phyloP scores from a whole-genome alignment of 1,284 basidiomycete species.

The Porogramme epimiltina region DNA sequence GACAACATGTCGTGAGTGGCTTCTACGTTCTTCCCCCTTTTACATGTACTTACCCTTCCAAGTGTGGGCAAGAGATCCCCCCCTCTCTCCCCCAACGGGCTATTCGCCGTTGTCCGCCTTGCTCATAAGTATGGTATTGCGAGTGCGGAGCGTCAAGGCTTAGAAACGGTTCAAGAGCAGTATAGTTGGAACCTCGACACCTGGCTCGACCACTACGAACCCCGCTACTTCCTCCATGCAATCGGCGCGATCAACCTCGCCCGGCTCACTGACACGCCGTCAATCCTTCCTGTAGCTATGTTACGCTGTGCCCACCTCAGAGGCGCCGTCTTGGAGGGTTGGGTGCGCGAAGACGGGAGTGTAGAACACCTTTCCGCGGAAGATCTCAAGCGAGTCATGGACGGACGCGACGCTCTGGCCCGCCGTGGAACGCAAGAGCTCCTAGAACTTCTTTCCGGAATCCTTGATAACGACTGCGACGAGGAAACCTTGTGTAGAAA shows the following conservation, averaged over 20 bases:
- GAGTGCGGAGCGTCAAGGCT: not conserved
- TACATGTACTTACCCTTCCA: too few species aligned
- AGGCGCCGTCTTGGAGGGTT: not conserved
- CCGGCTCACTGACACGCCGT: not conserved
- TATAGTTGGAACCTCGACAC: too few species aligned
- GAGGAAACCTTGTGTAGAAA: too few species aligned
- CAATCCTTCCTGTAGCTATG: not conserved
- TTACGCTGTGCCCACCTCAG: not conserved
- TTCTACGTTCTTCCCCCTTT: too few species aligned
- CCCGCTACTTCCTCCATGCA: not conserved
- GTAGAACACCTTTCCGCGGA: not conserved
- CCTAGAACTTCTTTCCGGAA: too few species aligned
- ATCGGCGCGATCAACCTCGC: slow-evolving; percentile 3
- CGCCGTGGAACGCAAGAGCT: too few species aligned
- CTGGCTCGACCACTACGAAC: too few species aligned
- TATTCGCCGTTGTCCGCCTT: not conserved
- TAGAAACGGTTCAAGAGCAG: too few species aligned
- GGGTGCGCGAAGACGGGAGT: not conserved
- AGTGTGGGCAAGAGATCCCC: too few species aligned
- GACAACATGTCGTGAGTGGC: not conserved
- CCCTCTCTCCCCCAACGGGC: not conserved
- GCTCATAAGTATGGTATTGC: not conserved
- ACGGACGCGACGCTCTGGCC: too few species aligned
- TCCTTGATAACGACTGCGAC: too few species aligned
- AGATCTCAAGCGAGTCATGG: not conserved